Percentiles rank a stretch among this genome's conserved stretches.
These are phyloP conservation scores for Trametes punicea DNA, from an alignment of 768 basidiomycete species.

Conservation along the genomic window DNA sequence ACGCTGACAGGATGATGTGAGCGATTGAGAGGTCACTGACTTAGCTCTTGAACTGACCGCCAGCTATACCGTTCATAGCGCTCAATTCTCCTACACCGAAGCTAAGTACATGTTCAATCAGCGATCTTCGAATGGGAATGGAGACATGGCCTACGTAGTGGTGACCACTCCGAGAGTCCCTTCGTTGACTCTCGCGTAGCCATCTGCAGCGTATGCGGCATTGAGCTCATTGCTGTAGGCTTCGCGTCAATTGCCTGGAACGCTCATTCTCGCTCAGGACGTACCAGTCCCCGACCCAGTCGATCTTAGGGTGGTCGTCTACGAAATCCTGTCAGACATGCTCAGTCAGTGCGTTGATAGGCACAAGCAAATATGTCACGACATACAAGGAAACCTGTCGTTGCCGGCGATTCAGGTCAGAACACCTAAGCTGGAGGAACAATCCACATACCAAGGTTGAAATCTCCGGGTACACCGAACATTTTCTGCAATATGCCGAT, in stretches of 20 bases:
- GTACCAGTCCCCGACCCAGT: slow-evolving; percentile 88
- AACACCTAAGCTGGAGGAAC: background rate
- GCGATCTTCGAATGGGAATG: too few relatives aligned
- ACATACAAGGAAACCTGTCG: slow-evolving; percentile 45
- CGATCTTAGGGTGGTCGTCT: slow-evolving; percentile 71
- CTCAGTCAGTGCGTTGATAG: background rate
- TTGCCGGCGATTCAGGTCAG: background rate
- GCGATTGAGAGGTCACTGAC: too few relatives aligned
- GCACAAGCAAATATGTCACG: background rate
- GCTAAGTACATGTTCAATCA: slow-evolving; percentile 33
- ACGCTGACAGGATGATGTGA: slow-evolving; percentile 40
- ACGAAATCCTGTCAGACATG: slow-evolving; percentile 63
- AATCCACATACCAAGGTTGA: slow-evolving; percentile 55
- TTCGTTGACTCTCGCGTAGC: slow-evolving; percentile 86
- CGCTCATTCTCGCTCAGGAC: too few relatives aligned
- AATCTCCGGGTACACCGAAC: slow-evolving; percentile 88
- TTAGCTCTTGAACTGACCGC: slow-evolving; percentile 40
- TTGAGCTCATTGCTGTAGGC: slow-evolving; percentile 77
- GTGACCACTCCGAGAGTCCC: slow-evolving; percentile 64
- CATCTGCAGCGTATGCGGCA: slow-evolving; percentile 88
- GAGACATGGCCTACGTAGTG: slow-evolving; percentile 59
- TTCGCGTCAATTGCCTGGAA: too few relatives aligned
- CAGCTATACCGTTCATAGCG: slow-evolving; percentile 82
- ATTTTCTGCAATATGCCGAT: slow-evolving; percentile 48
- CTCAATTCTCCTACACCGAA: slow-evolving; percentile 93